Percentiles rank a stretch among this genome's conserved stretches.
phyloP scores from a whole-genome alignment of 306 rosid species.

The Senna tora region DNA sequence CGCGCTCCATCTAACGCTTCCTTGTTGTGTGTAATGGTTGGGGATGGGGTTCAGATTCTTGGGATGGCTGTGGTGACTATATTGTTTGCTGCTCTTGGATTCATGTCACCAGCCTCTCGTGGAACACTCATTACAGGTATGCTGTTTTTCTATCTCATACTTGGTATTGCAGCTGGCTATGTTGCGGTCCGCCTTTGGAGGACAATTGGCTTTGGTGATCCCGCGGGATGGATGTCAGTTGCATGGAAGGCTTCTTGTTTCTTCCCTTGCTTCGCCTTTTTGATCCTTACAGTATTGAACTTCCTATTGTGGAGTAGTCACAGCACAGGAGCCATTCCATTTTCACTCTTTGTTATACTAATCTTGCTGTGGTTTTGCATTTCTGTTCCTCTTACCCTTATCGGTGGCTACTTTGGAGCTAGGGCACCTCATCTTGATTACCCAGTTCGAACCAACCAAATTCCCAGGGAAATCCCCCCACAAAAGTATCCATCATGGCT shows the following conservation, averaged over 20 bases:
- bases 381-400: slow-evolving; percentile 89
- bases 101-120: slow-evolving; percentile 98
- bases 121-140: slow-evolving; percentile 93
- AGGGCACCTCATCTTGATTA: slow-evolving; percentile 83
- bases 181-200: slow-evolving; percentile 95
- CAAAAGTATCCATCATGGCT: slow-evolving; percentile 96
- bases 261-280: slow-evolving; percentile 94
- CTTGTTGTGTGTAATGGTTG: slow-evolving; percentile 87
- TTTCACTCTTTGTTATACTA: slow-evolving; percentile 76
- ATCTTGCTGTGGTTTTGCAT: slow-evolving; percentile 94
- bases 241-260: slow-evolving; percentile 90
- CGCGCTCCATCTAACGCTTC: slow-evolving; percentile 81
- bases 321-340: slow-evolving; percentile 97
- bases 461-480: slow-evolving; percentile 86
- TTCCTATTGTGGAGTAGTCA: slow-evolving; percentile 95
- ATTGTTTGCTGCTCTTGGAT: slow-evolving; percentile 94
- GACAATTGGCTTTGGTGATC: slow-evolving; percentile 74
- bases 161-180: slow-evolving; percentile 91
- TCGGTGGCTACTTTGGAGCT: slow-evolving; percentile 89
- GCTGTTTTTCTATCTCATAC: slow-evolving; percentile 90
- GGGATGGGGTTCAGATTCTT: slow-evolving; percentile 92
- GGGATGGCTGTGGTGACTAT: slow-evolving; percentile 98
- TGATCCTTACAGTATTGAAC: slow-evolving; percentile 78
- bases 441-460: slow-evolving; percentile 91
- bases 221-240: slow-evolving; percentile 81